These are phyloP conservation scores for Globisporangium alternatum DNA, from an alignment of 352 stramenopile genomes.

Conservation along the genomic window DNA sequence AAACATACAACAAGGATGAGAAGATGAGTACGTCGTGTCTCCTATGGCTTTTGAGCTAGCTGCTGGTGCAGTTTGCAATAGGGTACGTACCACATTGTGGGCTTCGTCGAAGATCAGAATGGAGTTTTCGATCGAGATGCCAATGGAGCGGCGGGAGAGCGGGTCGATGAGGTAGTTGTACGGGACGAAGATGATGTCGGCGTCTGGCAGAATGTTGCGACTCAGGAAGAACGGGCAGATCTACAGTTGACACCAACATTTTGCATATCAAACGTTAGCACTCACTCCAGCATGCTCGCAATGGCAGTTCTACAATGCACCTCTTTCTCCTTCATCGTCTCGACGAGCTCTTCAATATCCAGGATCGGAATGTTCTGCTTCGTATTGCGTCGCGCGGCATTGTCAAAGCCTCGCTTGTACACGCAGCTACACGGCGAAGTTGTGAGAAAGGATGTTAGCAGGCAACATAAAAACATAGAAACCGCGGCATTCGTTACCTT, in stretches of 20 bases:
- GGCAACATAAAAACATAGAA: not conserved
- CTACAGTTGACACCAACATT: constrained; percentile 24
- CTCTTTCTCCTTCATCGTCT: constrained; percentile 76
- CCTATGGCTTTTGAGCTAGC: no score
- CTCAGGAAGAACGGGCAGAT: constrained; percentile 98
- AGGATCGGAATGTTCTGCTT: constrained; percentile 80
- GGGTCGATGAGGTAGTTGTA: constrained; percentile 99
- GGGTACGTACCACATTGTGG: constrained; percentile 95
- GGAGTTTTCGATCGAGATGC: constrained; percentile 95
- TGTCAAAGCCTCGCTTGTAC: constrained; percentile 81
- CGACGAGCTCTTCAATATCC: constrained; percentile 98
- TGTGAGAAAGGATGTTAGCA: not conserved
- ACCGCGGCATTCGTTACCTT: constrained; percentile 43
- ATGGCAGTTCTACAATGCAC: constrained; percentile 19
- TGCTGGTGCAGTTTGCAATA: not conserved
- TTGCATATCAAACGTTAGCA: not conserved
- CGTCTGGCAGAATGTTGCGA: constrained; percentile 86
- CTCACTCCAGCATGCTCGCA: not conserved
- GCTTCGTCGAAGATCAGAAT: constrained; percentile 99
- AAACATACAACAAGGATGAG: not conserved
- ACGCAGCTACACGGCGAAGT: constrained; percentile 40
- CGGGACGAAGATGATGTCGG: constrained; percentile 97
- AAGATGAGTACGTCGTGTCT: not conserved
- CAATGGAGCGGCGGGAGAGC: constrained; percentile 82
- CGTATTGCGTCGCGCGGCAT: constrained; percentile 43